These are phyloP conservation scores for Eudorina sp. DNA, from an alignment of 139 green algal species.

Conservation along the genomic window DNA sequence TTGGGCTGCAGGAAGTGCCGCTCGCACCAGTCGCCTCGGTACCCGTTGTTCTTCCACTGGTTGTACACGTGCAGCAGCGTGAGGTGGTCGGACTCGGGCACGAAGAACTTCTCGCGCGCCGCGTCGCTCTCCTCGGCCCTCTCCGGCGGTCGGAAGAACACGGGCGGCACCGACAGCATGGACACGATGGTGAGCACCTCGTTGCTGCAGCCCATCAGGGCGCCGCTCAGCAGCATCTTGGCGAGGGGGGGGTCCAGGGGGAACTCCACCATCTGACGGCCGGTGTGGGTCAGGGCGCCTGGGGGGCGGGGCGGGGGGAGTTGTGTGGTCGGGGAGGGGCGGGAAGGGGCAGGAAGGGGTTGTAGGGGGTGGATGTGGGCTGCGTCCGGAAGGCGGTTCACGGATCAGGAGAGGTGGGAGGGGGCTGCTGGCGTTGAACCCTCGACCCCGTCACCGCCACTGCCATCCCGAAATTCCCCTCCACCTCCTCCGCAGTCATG, in stretches of 20 bases:
- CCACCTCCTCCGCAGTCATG: too few species aligned
- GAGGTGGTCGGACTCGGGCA: slow-evolving; percentile 98
- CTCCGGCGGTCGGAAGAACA: slow-evolving; percentile 92
- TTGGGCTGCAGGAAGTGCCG: slow-evolving; percentile 97
- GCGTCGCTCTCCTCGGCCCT: slow-evolving; percentile 95
- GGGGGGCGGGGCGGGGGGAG: not conserved
- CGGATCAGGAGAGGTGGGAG: too few species aligned
- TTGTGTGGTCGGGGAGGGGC: not conserved
- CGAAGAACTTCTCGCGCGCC: slow-evolving; percentile 99
- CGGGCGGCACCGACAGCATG: slow-evolving; percentile 93
- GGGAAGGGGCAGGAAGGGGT: not conserved
- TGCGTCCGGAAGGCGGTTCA: too few species aligned
- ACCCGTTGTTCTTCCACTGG: slow-evolving; percentile 97
- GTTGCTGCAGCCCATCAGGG: slow-evolving; percentile 78
- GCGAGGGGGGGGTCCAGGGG: slow-evolving; percentile 96
- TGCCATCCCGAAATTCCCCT: too few species aligned
- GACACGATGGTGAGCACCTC: slow-evolving; percentile 91
- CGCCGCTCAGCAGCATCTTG: slow-evolving; percentile 93
- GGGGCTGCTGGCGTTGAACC: too few species aligned
- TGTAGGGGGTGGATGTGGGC: not conserved
- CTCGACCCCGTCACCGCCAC: too few species aligned
- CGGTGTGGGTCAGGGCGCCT: slow-evolving; percentile 63
- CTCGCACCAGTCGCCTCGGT: slow-evolving; percentile 91
- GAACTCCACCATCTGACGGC: slow-evolving; percentile 97
- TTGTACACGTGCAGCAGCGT: slow-evolving; percentile 98